These are phyloP conservation scores for Leptodermis oblonga DNA, from an alignment of 257 asterid genomes.

Conservation along the genomic window DNA sequence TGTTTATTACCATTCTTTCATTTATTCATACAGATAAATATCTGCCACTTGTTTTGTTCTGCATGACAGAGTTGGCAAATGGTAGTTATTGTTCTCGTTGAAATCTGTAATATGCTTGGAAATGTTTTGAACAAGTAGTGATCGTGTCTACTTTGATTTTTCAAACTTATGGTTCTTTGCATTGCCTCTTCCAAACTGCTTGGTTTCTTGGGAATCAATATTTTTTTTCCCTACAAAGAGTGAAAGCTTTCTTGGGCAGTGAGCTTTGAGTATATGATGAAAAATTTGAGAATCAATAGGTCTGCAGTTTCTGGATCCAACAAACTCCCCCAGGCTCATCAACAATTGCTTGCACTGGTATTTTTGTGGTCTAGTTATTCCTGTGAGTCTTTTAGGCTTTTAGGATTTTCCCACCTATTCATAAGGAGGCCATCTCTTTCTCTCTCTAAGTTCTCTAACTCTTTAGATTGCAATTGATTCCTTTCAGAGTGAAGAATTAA, in stretches of 20 bases:
- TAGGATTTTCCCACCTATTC: no score
- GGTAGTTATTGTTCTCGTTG: not conserved
- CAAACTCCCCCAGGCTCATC: not conserved
- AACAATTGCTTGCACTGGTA: not conserved
- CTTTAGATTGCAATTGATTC: no score
- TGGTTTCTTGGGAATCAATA: not conserved
- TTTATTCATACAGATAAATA: no score
- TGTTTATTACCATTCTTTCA: no score
- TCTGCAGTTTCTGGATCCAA: not conserved
- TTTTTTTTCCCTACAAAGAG: no score
- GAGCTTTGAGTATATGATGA: no score
- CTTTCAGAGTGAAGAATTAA: no score
- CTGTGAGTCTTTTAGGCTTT: not conserved
- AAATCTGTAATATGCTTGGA: not conserved
- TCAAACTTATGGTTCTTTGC: not conserved
- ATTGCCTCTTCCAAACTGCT: not conserved
- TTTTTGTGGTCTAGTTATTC: not conserved
- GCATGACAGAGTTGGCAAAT: not conserved
- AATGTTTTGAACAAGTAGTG: not conserved
- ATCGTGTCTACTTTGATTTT: not conserved
- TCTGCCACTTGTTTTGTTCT: not conserved
- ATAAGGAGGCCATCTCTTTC: no score
- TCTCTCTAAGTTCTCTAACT: no score
- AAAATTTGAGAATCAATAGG: no score
- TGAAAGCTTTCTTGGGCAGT: no score